Conservation (phyloP, 768 basidiomycete species). For the Auriscalpium microsporum region DNA sequence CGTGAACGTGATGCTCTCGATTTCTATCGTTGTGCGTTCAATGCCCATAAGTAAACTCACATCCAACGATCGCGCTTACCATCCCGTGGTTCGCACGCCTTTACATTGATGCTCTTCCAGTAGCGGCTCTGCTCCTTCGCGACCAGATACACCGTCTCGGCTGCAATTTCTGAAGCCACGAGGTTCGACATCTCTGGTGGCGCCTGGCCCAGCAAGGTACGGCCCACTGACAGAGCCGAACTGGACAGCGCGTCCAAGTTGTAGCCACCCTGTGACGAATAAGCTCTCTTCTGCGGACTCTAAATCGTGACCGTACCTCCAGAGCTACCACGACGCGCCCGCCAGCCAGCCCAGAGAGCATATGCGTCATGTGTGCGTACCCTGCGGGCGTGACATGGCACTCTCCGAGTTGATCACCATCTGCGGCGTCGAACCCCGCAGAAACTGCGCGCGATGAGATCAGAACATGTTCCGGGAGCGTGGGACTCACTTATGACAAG, state of each 20-base stretch:
- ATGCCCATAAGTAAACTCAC: background rate
- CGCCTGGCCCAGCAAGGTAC: conserved; percentile 82
- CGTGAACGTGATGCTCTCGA: conserved; percentile 54
- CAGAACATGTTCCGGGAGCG: background rate
- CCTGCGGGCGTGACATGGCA: conserved; percentile 87
- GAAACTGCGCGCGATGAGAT: conserved; percentile 53
- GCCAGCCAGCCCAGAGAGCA: conserved; percentile 81
- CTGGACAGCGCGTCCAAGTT: conserved; percentile 81
- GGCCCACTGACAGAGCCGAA: conserved; percentile 81
- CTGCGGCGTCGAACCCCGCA: conserved; percentile 95
- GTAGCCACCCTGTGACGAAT: conserved; percentile 74
- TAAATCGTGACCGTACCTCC: conserved; percentile 42
- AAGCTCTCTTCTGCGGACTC: background rate
- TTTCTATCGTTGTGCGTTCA: conserved; percentile 31
- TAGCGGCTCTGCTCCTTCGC: conserved; percentile 81
- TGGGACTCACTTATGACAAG: conserved; percentile 78
- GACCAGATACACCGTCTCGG: conserved; percentile 86
- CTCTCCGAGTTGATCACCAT: conserved; percentile 85
- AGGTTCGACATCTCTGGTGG: conserved; percentile 69
- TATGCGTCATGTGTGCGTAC: conserved; percentile 98
- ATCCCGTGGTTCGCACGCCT: conserved; percentile 73
- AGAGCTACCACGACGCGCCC: conserved; percentile 89
- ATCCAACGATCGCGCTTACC: conserved; percentile 32
- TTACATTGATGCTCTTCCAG: conserved; percentile 84
- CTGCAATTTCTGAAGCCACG: conserved; percentile 70